Evolutionary conservation across 2,329 filamentous ascomycete genomes (phyloP), one percentile per base, ranked within the genome.

Genomic region (Paecilomyces sp.): DNA sequence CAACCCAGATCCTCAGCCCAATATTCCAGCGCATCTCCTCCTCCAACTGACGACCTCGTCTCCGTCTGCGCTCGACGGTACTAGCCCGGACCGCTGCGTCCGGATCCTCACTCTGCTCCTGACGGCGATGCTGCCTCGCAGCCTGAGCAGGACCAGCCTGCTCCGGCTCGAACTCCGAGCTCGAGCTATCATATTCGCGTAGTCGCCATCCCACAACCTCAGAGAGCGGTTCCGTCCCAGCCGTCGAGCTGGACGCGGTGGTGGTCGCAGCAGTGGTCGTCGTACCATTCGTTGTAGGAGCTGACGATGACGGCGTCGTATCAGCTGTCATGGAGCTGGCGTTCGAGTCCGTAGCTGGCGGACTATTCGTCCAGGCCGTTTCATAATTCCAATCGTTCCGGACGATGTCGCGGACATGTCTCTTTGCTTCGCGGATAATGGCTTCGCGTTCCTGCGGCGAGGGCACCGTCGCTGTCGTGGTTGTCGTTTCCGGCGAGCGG

Each of bases 1-100:
- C 84, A 61, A 87, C 84, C 75, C 91, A 97, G 71, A 88, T 89
- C n/a, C 86, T 83, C 59, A 97, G 73, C 0, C 93, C 93, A 41
- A 88, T 80, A 68, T 97, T 97, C 87, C 89, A 95, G 31, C 79
- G 73, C 76, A 86, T 83, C 76, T 90, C 88, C 59, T 86, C 84
- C 62, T 84, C 82, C 56, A 85, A 70, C 55, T 80, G 82, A 65
- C 80, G 83, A 58, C 86, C 80, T 51, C 84, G 80, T 62, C 80
- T 82, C 36, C 84, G 79, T 61, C 81, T 82, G 59, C 82, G 81
- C 53, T 81, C 80, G 3, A 79, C 70, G 3, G 78, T 71, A 1
- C 76, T 74, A 8, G 70, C 66, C 6, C 70, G 73, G 18, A 78
- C 70, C 4, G 70, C 70, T 3, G 70, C 70, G 60, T 79, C 75